These are phyloP conservation scores for Trichosporon ovoides DNA, from an alignment of 1,284 basidiomycete species.

Conservation along the genomic window DNA sequence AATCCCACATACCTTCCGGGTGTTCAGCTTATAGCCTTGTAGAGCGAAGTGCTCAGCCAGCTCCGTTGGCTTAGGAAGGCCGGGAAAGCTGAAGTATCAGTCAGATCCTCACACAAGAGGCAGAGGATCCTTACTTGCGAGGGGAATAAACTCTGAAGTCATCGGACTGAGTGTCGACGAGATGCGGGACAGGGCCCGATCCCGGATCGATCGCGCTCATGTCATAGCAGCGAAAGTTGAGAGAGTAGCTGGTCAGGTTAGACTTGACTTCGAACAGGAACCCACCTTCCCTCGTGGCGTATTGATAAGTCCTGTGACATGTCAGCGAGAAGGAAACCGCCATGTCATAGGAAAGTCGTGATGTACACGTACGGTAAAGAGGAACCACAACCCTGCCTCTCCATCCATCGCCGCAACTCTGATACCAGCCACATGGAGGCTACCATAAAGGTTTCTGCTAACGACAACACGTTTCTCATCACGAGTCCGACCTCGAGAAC, in stretches of 20 bases:
- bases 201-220: conserved; percentile 23
- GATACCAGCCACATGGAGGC: conserved; percentile 35
- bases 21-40: conserved; percentile 46
- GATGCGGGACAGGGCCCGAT: conserved; percentile 17
- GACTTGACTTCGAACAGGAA: neutral
- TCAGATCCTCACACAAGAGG: neutral
- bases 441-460: conserved; percentile 36
- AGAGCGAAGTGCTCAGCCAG: conserved; percentile 42
- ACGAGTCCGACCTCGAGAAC: neutral
- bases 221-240: conserved; percentile 39
- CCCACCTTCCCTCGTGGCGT: conserved; percentile 38
- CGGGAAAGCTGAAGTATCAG: conserved; percentile 34
- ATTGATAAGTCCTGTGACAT: conserved; percentile 36
- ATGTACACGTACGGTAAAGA: conserved; percentile 37
- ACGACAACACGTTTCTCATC: neutral
- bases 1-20: conserved; percentile 34
- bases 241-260: conserved; percentile 25
- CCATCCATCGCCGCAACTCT: conserved; percentile 35
- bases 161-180: conserved; percentile 28
- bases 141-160: conserved; percentile 42
- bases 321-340: neutral
- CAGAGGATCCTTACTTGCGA: conserved; percentile 30
- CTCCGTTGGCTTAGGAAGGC: conserved; percentile 37
- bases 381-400: conserved; percentile 39
- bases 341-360: neutral